phyloP scores from a whole-genome alignment of 2,329 filamentous ascomycete species.

The Coniella vitis region DNA sequence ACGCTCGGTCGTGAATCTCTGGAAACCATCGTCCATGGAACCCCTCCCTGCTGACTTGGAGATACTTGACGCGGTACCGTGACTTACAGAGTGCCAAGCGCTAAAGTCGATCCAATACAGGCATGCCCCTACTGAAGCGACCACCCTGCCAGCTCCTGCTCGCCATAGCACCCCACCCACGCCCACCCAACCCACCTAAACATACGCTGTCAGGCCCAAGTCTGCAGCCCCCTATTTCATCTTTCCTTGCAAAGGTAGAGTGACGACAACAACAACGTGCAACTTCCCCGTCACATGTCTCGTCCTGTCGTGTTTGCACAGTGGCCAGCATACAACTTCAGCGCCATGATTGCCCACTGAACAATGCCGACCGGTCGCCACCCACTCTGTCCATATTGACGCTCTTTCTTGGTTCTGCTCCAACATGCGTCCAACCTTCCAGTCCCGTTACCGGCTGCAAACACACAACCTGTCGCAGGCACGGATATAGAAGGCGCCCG shows the following conservation, averaged over 20 bases:
- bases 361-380: neutral
- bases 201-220: neutral
- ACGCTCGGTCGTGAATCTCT: too few relatives aligned
- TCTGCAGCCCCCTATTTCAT: neutral
- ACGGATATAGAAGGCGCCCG: conserved; percentile 4
- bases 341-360: neutral
- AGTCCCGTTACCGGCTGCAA: conserved; percentile 8
- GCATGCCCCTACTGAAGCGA: too few relatives aligned
- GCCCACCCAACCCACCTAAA: too few relatives aligned
- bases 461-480: conserved; percentile 8
- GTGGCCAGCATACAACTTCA: neutral
- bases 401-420: neutral
- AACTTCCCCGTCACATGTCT: neutral
- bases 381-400: neutral
- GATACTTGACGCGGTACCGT: too few relatives aligned
- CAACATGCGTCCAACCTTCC: conserved; percentile 12
- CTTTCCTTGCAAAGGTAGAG: neutral
- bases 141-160: too few relatives aligned
- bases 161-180: too few relatives aligned
- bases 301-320: too few relatives aligned
- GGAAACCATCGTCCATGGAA: too few relatives aligned
- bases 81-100: too few relatives aligned
- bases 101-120: too few relatives aligned
- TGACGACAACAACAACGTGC: neutral
- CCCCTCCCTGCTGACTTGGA: too few relatives aligned